These are phyloP conservation scores for Brassica incana DNA, from an alignment of 345 rosid genomes.

Conservation along the genomic window DNA sequence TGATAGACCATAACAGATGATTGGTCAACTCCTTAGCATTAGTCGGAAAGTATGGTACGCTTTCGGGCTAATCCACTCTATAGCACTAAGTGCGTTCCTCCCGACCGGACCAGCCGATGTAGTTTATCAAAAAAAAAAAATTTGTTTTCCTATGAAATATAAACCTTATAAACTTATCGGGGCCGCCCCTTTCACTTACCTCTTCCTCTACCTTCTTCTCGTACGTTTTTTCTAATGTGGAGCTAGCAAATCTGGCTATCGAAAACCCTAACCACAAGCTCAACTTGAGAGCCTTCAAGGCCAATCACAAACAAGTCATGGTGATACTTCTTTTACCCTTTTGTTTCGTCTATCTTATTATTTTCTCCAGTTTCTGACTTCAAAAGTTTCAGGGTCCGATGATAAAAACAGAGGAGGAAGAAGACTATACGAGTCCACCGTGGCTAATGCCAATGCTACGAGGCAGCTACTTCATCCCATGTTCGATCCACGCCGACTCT, in stretches of 20 bases:
- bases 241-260: constrained; percentile 41
- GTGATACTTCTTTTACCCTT: constrained; percentile 28
- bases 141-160: constrained; percentile 28
- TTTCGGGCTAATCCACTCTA: too few relatives aligned
- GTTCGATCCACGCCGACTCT: constrained; percentile 61
- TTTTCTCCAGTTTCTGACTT: constrained; percentile 6
- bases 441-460: constrained; percentile 79
- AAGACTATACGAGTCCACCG: constrained; percentile 49
- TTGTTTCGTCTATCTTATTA: background rate
- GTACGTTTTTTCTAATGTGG: background rate
- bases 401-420: constrained; percentile 46
- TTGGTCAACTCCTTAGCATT: too few relatives aligned
- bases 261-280: constrained; percentile 31
- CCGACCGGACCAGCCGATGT: too few relatives aligned
- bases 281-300: constrained; percentile 38
- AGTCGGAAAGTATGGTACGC: too few relatives aligned
- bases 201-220: constrained; percentile 13
- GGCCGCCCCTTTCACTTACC: constrained; percentile 39
- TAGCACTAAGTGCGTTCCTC: too few relatives aligned
- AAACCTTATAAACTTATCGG: constrained; percentile 33
- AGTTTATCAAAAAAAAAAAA: background rate
- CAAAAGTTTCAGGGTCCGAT: constrained; percentile 38
- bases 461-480: constrained; percentile 69
- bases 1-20: too few relatives aligned
- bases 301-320: constrained; percentile 50